Conservation (phyloP, 2,329 filamentous ascomycete species). For the Ascochyta rabiei region DNA sequence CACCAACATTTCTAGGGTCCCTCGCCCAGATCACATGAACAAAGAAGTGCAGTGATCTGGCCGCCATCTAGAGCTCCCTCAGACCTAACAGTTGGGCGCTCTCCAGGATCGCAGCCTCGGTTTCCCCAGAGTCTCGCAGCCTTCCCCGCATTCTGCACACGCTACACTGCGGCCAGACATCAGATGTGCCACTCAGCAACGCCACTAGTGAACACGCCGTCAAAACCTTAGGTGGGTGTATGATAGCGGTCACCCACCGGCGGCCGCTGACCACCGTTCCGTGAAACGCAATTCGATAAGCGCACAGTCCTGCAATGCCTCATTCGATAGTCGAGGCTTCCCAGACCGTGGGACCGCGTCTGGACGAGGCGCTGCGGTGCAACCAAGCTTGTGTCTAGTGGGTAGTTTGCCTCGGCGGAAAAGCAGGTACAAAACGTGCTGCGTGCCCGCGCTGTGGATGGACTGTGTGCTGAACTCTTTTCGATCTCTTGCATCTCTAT, state of each 20-base stretch:
- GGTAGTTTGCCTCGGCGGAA: conserved; percentile 1
- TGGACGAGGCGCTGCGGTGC: conserved; percentile 7
- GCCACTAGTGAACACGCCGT: conserved; percentile 2
- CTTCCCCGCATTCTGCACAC: conserved; percentile 11
- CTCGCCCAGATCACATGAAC: conserved; percentile 2
- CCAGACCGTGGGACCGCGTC: conserved; percentile 1
- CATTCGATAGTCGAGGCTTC: conserved; percentile 9
- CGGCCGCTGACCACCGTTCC: background rate
- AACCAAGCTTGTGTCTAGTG: conserved; percentile 10
- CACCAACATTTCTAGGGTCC: background rate
- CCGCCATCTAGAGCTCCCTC: background rate
- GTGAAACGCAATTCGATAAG: conserved; percentile 13
- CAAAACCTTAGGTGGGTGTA: background rate
- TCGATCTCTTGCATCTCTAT: conserved; percentile 3
- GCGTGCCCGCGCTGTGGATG: background rate
- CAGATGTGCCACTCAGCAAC: background rate
- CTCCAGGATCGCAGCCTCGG: conserved; percentile 7
- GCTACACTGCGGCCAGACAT: conserved; percentile 12
- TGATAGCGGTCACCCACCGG: background rate
- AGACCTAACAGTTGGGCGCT: background rate
- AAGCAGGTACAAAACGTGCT: conserved; percentile 16
- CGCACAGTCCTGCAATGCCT: conserved; percentile 2
- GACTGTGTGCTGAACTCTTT: background rate
- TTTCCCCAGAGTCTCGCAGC: conserved; percentile 4
- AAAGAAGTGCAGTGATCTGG: background rate